These are phyloP conservation scores for Neurospora sp. DNA, from an alignment of 495 filamentous ascomycete genomes.

Conservation along the genomic window DNA sequence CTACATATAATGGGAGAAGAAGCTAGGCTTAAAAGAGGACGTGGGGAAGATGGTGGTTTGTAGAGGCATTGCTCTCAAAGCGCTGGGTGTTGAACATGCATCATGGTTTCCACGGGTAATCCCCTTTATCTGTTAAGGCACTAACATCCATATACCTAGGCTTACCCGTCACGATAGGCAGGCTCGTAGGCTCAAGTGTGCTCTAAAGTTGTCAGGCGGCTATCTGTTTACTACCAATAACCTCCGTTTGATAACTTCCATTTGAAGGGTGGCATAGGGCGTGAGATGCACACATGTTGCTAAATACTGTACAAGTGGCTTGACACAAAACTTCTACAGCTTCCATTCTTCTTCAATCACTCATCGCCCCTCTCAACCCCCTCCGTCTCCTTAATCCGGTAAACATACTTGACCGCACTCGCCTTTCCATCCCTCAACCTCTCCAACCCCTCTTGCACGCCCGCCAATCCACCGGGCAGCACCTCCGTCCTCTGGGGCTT, in stretches of 20 bases:
- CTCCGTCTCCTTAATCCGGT: conserved; percentile 54
- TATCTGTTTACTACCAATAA: no score
- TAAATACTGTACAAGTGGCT: background rate
- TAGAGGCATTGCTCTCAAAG: background rate
- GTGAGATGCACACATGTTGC: background rate
- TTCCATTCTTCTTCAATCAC: background rate
- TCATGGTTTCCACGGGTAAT: no score
- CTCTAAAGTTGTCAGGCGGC: no score
- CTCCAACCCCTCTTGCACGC: conserved; percentile 44
- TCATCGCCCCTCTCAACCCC: conserved; percentile 12
- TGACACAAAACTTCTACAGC: background rate
- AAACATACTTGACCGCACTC: conserved; percentile 59
- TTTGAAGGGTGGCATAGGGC: background rate
- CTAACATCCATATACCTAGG: no score
- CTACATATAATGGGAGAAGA: background rate
- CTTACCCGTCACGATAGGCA: no score
- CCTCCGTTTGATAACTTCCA: background rate
- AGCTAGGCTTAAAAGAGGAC: background rate
- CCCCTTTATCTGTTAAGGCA: no score
- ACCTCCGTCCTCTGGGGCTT: conserved; percentile 52
- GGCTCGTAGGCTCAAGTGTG: no score
- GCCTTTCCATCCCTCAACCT: conserved; percentile 53
- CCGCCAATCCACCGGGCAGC: conserved; percentile 46
- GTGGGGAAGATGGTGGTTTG: background rate
- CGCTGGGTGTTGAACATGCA: background rate